phyloP scores from a whole-genome alignment of 495 filamentous ascomycete species.

The Chaetomium cochliodes region DNA sequence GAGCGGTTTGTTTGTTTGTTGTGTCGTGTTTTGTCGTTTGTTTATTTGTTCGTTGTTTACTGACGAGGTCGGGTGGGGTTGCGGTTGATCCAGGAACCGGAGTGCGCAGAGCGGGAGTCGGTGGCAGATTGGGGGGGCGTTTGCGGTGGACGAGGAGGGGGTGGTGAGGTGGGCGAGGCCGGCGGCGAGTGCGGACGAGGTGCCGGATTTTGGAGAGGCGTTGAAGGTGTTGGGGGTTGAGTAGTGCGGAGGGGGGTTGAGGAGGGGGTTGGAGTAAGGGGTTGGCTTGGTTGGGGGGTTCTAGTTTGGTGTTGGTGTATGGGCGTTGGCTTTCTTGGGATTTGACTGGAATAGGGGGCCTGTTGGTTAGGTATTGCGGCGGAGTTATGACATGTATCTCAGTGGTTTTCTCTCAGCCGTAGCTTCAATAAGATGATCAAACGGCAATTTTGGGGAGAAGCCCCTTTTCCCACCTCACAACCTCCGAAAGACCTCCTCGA shows the following conservation, averaged over 20 bases:
- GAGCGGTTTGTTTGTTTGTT: too few species aligned
- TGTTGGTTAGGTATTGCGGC: neutral
- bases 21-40: too few species aligned
- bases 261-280: too few species aligned
- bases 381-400: too few species aligned
- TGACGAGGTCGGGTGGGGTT: neutral
- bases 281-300: neutral
- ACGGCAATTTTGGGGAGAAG: too few species aligned
- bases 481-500: conserved; percentile 23
- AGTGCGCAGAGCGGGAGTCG: conserved; percentile 52
- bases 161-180: conserved; percentile 48
- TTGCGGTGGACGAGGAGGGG: conserved; percentile 52
- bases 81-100: conserved; percentile 1
- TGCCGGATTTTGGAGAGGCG: conserved; percentile 51
- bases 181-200: conserved; percentile 46
- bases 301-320: neutral
- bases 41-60: neutral
- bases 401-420: too few species aligned
- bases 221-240: conserved; percentile 34
- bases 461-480: neutral
- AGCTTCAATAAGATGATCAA: too few species aligned
- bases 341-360: neutral
- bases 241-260: neutral
- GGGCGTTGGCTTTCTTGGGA: neutral
- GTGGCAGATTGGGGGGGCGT: conserved; percentile 60